Percentiles rank a stretch among this genome's conserved stretches.
phyloP scores from a whole-genome alignment of 2,329 filamentous ascomycete species.

The Pseudomassariella vexata region DNA sequence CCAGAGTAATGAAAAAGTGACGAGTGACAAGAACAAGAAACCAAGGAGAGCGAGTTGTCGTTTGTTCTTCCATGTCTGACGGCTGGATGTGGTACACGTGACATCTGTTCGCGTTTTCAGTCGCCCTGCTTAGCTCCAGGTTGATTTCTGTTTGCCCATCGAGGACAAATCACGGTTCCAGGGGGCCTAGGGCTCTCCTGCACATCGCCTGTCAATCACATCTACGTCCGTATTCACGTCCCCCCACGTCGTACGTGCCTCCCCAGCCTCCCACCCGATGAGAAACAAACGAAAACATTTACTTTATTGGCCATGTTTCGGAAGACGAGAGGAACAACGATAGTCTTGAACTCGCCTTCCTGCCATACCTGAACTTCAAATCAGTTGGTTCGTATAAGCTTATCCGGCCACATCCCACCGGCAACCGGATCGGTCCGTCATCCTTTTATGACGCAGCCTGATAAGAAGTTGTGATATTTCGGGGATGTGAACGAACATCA shows the following conservation, averaged over 20 bases:
- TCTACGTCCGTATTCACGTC: neutral
- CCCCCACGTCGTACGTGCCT: neutral
- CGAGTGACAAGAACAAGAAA: too few species aligned
- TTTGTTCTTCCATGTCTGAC: too few species aligned
- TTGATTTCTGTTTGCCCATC: too few species aligned
- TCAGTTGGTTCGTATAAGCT: constrained; percentile 9
- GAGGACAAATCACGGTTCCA: neutral
- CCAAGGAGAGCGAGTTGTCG: too few species aligned
- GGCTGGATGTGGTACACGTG: too few species aligned
- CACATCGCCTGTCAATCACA: constrained; percentile 8
- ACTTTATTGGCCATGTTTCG: constrained; percentile 16
- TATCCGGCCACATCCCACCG: constrained; percentile 1
- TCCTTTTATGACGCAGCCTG: too few species aligned
- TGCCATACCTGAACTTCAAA: constrained; percentile 13
- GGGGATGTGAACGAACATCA: too few species aligned
- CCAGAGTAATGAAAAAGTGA: too few species aligned
- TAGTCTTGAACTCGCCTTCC: constrained; percentile 7
- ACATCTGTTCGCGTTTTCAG: too few species aligned
- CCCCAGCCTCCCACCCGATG: neutral
- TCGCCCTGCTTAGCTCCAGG: too few species aligned
- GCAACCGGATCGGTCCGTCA: constrained; percentile 5
- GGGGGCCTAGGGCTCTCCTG: constrained; percentile 5
- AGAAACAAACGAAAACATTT: constrained; percentile 12
- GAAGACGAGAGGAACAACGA: constrained; percentile 12
- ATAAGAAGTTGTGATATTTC: too few species aligned